Percentiles rank a stretch among this genome's conserved stretches.
phyloP scores from a whole-genome alignment of 148 eudicot genomes.

The Cornus kousa region DNA sequence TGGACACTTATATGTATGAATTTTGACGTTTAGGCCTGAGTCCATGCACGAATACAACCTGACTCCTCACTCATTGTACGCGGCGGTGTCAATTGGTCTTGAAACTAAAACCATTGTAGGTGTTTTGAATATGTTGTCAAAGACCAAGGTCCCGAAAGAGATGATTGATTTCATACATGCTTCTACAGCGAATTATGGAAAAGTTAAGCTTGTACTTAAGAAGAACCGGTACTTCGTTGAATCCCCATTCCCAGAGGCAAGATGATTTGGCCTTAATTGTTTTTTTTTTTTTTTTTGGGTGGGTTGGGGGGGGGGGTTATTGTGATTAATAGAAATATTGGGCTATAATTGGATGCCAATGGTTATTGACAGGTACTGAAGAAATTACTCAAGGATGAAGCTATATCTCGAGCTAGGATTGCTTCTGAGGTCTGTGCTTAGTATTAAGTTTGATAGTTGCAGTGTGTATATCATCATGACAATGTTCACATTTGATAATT shows the following conservation, averaged over 20 bases:
- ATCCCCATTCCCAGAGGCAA: conserved; percentile 94
- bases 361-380: conserved; percentile 62
- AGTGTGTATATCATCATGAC: background rate
- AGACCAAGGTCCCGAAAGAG: conserved; percentile 92
- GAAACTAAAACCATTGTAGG: conserved; percentile 88
- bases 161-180: conserved; percentile 91
- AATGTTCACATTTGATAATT: background rate
- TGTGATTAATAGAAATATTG: background rate
- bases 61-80: conserved; percentile 94
- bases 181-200: conserved; percentile 94
- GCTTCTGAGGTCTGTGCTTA: conserved; percentile 51
- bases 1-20: background rate
- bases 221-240: conserved; percentile 91
- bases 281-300: background rate
- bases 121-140: conserved; percentile 82
- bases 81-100: conserved; percentile 96
- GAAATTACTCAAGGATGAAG: conserved; percentile 73
- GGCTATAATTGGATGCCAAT: background rate
- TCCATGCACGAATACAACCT: conserved; percentile 89
- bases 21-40: conserved; percentile 42
- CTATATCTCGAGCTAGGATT: conserved; percentile 73
- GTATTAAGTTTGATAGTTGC: conserved; percentile 5
- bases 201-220: conserved; percentile 97
- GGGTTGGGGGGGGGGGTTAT: background rate
- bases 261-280: conserved; percentile 2